Percentiles rank a stretch among this genome's conserved stretches.
Evolutionary conservation across 352 stramenopile species (phyloP).

Genomic region (Elongisporangium undulatum): DNA sequence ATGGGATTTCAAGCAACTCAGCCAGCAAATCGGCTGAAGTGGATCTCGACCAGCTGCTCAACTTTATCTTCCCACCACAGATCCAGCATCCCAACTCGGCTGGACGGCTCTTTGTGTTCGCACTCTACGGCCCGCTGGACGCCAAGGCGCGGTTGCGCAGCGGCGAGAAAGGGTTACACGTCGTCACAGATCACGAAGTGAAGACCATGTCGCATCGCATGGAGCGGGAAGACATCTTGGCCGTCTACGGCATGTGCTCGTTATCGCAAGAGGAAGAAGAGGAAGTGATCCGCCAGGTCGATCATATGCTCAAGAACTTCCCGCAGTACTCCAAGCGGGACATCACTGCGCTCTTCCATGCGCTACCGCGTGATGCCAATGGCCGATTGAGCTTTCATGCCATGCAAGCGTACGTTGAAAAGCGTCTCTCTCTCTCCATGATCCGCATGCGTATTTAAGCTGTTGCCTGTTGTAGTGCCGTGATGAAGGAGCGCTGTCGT

Average conservation of each 20-base stretch:
- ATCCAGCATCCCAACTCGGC: slow-evolving; percentile 76
- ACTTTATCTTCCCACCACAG: slow-evolving; percentile 73
- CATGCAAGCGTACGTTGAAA: slow-evolving; percentile 35
- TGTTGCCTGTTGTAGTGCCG: slow-evolving; percentile 11
- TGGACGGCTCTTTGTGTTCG: slow-evolving; percentile 77
- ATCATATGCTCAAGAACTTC: slow-evolving; percentile 56
- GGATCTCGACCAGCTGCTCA: slow-evolving; percentile 51
- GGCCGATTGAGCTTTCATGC: slow-evolving; percentile 76
- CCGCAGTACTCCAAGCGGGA: slow-evolving; percentile 62
- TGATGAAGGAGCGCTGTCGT: slow-evolving; percentile 55
- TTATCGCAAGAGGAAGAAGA: slow-evolving; percentile 68
- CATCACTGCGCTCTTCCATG: slow-evolving; percentile 53
- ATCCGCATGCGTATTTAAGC: not conserved
- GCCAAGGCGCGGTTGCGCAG: slow-evolving; percentile 41
- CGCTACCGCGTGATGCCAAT: slow-evolving; percentile 27
- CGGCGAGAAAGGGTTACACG: slow-evolving; percentile 53
- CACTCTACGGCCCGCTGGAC: slow-evolving; percentile 74
- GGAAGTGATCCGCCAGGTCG: slow-evolving; percentile 69
- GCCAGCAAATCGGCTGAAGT: slow-evolving; percentile 16
- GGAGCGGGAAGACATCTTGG: slow-evolving; percentile 79
- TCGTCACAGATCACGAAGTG: slow-evolving; percentile 72
- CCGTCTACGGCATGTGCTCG: slow-evolving; percentile 57
- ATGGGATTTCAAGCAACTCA: not conserved
- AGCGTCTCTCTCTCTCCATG: not conserved
- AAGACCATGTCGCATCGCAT: slow-evolving; percentile 75